Evolutionary conservation across 2,329 filamentous ascomycete genomes (phyloP).

Genomic region (Myriangium duriaei): DNA sequence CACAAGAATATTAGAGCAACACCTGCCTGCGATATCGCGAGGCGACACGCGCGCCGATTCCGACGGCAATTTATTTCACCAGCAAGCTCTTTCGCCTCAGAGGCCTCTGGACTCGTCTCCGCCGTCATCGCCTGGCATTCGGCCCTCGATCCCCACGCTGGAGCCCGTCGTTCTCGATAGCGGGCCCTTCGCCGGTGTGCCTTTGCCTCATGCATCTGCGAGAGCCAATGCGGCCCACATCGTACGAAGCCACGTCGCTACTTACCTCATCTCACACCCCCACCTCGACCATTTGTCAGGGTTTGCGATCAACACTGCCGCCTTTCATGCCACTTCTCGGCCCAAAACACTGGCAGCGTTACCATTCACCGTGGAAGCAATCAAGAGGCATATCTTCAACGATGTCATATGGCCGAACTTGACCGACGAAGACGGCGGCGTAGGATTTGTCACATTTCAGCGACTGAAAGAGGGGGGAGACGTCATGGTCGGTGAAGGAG

Average conservation of each 20-base stretch:
- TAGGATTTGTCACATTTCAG: slow-evolving; percentile 82
- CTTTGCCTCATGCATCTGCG: slow-evolving; percentile 52
- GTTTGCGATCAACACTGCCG: slow-evolving; percentile 86
- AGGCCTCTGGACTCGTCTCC: slow-evolving; percentile 18
- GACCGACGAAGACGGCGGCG: slow-evolving; percentile 89
- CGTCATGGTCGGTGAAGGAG: slow-evolving; percentile 66
- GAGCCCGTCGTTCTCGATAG: slow-evolving; percentile 40
- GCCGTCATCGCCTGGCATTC: slow-evolving; percentile 27
- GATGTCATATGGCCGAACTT: slow-evolving; percentile 96
- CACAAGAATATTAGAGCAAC: slow-evolving; percentile 56
- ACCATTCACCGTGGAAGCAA: slow-evolving; percentile 76
- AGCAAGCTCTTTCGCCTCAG: slow-evolving; percentile 13
- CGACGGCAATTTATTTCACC: slow-evolving; percentile 4
- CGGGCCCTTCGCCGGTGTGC: slow-evolving; percentile 71
- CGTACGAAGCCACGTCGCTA: slow-evolving; percentile 66
- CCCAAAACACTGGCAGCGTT: slow-evolving; percentile 80
- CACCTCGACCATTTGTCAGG: slow-evolving; percentile 90
- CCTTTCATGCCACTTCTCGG: slow-evolving; percentile 59
- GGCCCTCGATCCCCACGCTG: slow-evolving; percentile 15
- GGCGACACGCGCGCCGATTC: slow-evolving; percentile 8
- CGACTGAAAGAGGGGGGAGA: slow-evolving; percentile 82
- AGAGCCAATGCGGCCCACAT: slow-evolving; percentile 72
- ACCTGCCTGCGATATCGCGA: slow-evolving; percentile 32
- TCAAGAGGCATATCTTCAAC: slow-evolving; percentile 94
- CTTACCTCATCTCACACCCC: slow-evolving; percentile 90